phyloP scores from a whole-genome alignment of 495 filamentous ascomycete genomes.

The Tuber melanosporum region DNA sequence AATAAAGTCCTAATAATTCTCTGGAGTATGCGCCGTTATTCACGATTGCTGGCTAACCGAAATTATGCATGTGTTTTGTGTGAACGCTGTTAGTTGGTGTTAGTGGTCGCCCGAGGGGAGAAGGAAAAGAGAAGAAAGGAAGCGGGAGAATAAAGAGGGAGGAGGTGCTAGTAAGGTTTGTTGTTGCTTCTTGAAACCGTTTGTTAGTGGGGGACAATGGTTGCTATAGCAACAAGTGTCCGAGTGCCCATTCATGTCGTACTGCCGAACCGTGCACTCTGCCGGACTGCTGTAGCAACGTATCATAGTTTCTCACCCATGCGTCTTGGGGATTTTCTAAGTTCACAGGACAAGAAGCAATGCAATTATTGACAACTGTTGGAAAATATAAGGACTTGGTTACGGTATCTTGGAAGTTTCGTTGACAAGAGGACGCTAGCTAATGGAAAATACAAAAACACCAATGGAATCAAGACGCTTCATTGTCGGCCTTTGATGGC shows the following conservation, averaged over 20 bases:
- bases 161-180: slow-evolving; percentile 20
- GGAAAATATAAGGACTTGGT: neutral
- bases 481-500: neutral
- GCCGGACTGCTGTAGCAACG: neutral
- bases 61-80: slow-evolving; percentile 16
- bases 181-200: slow-evolving; percentile 15
- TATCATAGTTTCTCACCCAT: neutral
- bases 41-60: slow-evolving; percentile 6
- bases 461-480: neutral
- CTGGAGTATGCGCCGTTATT: neutral
- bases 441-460: slow-evolving; percentile 3
- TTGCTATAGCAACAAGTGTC: neutral
- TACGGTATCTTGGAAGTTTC: neutral
- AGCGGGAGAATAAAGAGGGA: slow-evolving; percentile 16
- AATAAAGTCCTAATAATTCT: slow-evolving; percentile 10
- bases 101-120: neutral
- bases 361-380: neutral
- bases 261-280: neutral
- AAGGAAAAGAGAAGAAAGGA: neutral
- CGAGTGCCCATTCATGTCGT: neutral
- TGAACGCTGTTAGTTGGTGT: slow-evolving; percentile 8
- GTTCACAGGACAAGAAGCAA: neutral
- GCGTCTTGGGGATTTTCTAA: neutral
- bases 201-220: neutral
- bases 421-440: neutral